Evolutionary conservation across 352 stramenopile species (phyloP), one percentile per base, ranked within the genome.

Genomic region (Globisporangium sylvaticum): DNA sequence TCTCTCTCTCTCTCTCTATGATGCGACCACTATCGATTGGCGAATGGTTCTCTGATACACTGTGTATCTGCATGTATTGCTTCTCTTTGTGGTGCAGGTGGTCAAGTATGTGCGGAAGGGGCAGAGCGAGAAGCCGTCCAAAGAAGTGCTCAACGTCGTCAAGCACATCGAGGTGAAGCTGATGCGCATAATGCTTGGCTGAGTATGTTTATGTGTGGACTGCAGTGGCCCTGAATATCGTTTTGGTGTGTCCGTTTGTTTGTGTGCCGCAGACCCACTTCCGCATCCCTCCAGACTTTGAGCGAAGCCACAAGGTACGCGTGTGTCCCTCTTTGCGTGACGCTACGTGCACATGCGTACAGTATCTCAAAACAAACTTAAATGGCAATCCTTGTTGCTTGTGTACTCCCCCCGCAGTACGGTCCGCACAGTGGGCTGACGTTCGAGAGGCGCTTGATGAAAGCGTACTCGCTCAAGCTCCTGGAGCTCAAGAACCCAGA

Each of bases 381-480:
- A 24, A 52, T 52, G 14, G n/a, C 7, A 5, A 6, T 46, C 8
- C 46, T 42, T 66, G 42, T 22, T 32, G 25, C 12, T 54, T 60
- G 65, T 1, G 25, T 60, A 62, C 22, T 46, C 42, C 56, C 61
- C 29, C 72, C 15, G 10, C 32, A 89, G 79, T 90, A 83, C 32
- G 84, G 84, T 8, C 79, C 80, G 32, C 73, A 88, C 52, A 90
- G 81, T 44, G 84, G 84, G 6, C 42, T 89, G 31, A 86, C 80
- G 18, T 90, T 77, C 63, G 79, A 89, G 52, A 77, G 69, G 60
- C 77, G 84, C 9, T 46, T 92, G 60, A 54, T 78, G 24, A 75
- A 79, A 58, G 82, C 84, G 50, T 90, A 89, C 58, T 81, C 74
- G n/a, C 74, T 89, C 57, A 68, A 80, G 10, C 68, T 83, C 4